phyloP scores from a whole-genome alignment of 345 rosid species.

The Arabidopsis suecica region DNA sequence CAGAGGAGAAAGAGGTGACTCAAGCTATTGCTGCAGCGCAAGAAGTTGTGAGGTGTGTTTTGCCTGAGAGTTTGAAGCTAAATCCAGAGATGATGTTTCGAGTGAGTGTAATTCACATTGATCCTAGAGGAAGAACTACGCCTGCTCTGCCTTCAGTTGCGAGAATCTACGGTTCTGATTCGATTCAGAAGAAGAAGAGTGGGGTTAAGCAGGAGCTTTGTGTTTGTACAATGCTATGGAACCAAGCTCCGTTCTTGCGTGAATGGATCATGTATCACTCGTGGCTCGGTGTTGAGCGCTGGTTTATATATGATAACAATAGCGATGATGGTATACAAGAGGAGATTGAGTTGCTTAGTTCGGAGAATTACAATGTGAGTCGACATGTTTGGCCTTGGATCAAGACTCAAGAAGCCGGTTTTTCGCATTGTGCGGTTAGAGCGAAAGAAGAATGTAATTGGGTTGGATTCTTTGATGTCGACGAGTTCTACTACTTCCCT shows the following conservation, averaged over 20 bases:
- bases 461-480: slow-evolving; percentile 97
- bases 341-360: slow-evolving; percentile 62
- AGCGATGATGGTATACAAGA: slow-evolving; percentile 74
- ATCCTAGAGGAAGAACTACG: slow-evolving; percentile 39
- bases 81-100: slow-evolving; percentile 58
- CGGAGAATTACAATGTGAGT: slow-evolving; percentile 65
- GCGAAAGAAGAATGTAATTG: slow-evolving; percentile 83
- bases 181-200: slow-evolving; percentile 37
- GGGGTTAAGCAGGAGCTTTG: slow-evolving; percentile 68
- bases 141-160: slow-evolving; percentile 46
- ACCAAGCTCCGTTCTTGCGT: slow-evolving; percentile 76
- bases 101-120: slow-evolving; percentile 30
- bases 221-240: slow-evolving; percentile 94
- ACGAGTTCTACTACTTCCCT: slow-evolving; percentile 89
- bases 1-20: slow-evolving; percentile 54
- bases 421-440: slow-evolving; percentile 86
- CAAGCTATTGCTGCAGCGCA: slow-evolving; percentile 83
- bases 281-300: slow-evolving; percentile 90
- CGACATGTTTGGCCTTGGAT: slow-evolving; percentile 96
- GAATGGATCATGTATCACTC: slow-evolving; percentile 94
- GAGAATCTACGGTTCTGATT: slow-evolving; percentile 70
- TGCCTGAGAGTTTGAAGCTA: slow-evolving; percentile 62
- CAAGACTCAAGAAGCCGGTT: slow-evolving; percentile 97
- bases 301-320: slow-evolving; percentile 98
- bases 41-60: slow-evolving; percentile 84